Conservation (phyloP, 768 basidiomycete species). For the Mycena crocata region DNA sequence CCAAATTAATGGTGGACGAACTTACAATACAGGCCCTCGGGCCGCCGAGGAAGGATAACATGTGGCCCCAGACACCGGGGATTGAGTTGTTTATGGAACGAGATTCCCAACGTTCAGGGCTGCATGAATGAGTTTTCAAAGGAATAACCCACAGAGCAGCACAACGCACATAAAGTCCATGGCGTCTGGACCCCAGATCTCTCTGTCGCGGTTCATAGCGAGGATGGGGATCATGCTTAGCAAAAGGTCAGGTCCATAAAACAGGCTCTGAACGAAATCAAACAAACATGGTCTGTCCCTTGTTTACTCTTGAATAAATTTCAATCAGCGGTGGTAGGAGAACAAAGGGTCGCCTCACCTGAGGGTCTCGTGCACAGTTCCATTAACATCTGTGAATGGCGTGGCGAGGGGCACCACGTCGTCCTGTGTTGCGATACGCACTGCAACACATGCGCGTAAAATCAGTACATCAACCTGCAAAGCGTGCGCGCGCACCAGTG, state of each 20-base stretch:
- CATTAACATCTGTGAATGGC: conserved; percentile 51
- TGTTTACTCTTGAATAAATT: conserved; percentile 31
- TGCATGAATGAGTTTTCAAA: conserved; percentile 30
- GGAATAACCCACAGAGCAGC: conserved; percentile 22
- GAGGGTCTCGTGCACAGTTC: conserved; percentile 44
- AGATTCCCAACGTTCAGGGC: conserved; percentile 65
- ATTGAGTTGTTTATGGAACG: conserved; percentile 45
- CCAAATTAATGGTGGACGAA: neutral
- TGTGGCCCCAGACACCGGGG: conserved; percentile 60
- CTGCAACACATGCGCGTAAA: no score
- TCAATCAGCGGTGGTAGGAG: conserved; percentile 45
- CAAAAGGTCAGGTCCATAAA: no score
- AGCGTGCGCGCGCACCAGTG: conserved; percentile 30
- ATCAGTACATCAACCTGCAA: neutral
- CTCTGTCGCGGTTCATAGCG: conserved; percentile 53
- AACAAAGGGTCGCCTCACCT: conserved; percentile 41
- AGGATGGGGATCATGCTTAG: conserved; percentile 52
- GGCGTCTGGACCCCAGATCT: conserved; percentile 64
- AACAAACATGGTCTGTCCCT: conserved; percentile 25
- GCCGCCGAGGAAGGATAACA: conserved; percentile 62
- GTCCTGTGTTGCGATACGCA: conserved; percentile 50
- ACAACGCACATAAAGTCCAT: conserved; percentile 58
- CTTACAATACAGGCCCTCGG: conserved; percentile 60
- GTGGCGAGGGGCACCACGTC: conserved; percentile 52
- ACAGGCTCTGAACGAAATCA: conserved; percentile 39